phyloP scores from a whole-genome alignment of 2,329 filamentous ascomycete species.

The Penicillium sp. region DNA sequence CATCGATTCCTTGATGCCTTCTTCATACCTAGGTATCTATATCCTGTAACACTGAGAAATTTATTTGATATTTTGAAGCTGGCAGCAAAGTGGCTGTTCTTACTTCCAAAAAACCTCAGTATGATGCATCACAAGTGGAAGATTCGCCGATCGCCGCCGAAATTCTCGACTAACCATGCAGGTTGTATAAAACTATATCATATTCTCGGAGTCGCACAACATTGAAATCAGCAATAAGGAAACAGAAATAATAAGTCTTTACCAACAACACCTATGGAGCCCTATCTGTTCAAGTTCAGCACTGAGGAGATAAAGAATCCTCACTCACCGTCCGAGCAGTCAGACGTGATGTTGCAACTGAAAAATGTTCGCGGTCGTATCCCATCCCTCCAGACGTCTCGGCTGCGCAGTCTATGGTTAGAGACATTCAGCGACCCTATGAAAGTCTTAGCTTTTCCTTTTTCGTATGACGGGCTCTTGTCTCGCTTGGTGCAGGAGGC shows the following conservation, averaged over 20 bases:
- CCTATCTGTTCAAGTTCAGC: slow-evolving; percentile 12
- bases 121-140: too few species aligned
- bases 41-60: too few species aligned
- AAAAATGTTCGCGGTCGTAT: slow-evolving; percentile 11
- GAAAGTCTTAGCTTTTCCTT: slow-evolving; percentile 44
- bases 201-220: neutral
- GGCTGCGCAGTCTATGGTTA: slow-evolving; percentile 36
- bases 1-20: too few species aligned
- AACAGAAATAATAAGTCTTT: neutral
- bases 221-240: neutral
- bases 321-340: neutral
- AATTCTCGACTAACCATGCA: too few species aligned
- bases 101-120: too few species aligned
- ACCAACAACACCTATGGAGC: slow-evolving; percentile 3
- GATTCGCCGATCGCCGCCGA: too few species aligned
- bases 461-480: slow-evolving; percentile 43
- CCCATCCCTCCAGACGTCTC: slow-evolving; percentile 3
- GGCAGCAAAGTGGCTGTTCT: too few species aligned
- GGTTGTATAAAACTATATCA: too few species aligned
- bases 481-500: slow-evolving; percentile 45
- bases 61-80: too few species aligned
- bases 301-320: neutral
- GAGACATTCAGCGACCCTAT: slow-evolving; percentile 38
- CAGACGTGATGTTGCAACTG: neutral
- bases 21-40: too few species aligned